Evolutionary conservation across 306 rosid genomes (phyloP).

Genomic region (Citrullus mucosospermus): DNA sequence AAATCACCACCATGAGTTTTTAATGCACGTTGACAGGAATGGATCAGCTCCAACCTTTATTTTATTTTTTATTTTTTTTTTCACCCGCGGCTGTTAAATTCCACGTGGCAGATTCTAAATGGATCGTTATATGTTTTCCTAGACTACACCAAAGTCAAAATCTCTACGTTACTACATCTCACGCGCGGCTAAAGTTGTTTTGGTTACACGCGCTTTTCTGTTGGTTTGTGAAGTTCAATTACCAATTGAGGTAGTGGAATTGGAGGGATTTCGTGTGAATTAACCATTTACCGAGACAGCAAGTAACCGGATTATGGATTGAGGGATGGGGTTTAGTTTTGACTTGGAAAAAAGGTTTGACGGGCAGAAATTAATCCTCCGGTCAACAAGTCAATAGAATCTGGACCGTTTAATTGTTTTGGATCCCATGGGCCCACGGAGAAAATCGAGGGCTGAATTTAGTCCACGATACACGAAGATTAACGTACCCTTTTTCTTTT

Average conservation of each 20-base stretch:
- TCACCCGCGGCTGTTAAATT: neutral
- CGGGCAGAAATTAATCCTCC: neutral
- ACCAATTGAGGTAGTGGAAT: neutral
- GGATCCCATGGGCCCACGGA: neutral
- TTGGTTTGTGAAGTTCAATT: neutral
- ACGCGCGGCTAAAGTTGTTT: neutral
- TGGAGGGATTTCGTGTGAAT: neutral
- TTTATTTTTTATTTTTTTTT: neutral
- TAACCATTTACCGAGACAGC: slow-evolving; percentile 11
- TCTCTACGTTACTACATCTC: neutral
- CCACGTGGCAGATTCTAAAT: neutral
- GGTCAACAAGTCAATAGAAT: neutral
- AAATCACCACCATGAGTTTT: neutral
- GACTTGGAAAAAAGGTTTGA: neutral
- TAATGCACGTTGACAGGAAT: slow-evolving; percentile 14
- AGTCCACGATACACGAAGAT: neutral
- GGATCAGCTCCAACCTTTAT: slow-evolving; percentile 1
- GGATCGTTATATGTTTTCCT: neutral
- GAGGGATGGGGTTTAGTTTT: neutral
- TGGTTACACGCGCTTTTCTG: neutral
- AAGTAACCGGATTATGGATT: neutral
- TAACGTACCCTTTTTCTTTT: neutral
- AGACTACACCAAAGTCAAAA: neutral
- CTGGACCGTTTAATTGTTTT: neutral
- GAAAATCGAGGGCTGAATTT: neutral